Base-by-base conservation (phyloP, 495 filamentous ascomycete genomes). In the Geopyxis carbonaria region DNA sequence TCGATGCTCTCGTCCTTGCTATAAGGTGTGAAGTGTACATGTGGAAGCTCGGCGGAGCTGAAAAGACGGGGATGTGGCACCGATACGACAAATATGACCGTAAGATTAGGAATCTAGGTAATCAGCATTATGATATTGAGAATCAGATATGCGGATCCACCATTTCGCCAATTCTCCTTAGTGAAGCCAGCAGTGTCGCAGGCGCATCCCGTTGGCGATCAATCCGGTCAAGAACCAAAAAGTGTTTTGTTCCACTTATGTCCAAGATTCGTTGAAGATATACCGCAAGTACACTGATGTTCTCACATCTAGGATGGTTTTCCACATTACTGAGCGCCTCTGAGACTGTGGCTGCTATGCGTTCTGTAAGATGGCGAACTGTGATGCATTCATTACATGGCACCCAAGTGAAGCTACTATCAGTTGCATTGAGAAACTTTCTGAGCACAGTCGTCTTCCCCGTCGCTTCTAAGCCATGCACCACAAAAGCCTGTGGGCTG, bases 401-500 rank as follows among this genome's bases (percentile, higher is more conserved):
- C 34, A 93, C 62, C 41, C 93, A 70, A 22, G 79, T 76, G 50
- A 80, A 75, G 27, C 64, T 64, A 18, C 77, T 58, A 4, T 24
- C 38, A 18, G 70, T 62, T 3, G 53, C 47, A 19, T 68, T 51
- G 2, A 94, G 69, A 13, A 89, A 62, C 6, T 66, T 62, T 29
- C 63, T 61, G 16, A 79, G 61, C 34, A 93, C 70, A 35, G 70
- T 67, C 19, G 70, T 80, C 61, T 94, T 95, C 45, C 89, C 91
- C 0, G 87, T 94, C n/a, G 84, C 75, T 45, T 83, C 75, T n/a
- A 83, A 72, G 14, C 89, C 89, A 50, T 95, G 72, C 31, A 89
- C 58, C 4, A 93, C 73, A 2, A 95, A 47, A 29, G 52, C 38
- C 34, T 43, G 32, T 16, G 52, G 52, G 59, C 66, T 45, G 13